phyloP scores from a whole-genome alignment of 495 filamentous ascomycete species.

The Chaetomidium leptoderma region DNA sequence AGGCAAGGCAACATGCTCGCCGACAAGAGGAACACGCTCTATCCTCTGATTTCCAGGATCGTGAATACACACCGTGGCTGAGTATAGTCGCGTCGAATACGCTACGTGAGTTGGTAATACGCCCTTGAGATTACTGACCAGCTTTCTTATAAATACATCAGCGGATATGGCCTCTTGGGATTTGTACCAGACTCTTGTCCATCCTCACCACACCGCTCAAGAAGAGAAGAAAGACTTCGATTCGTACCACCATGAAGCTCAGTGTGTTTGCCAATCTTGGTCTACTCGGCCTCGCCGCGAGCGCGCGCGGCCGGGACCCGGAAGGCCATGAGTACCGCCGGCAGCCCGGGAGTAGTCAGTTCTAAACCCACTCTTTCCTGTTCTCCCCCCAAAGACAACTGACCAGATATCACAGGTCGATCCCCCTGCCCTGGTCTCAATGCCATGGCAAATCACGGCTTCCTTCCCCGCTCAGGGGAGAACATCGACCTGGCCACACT shows the following conservation, averaged over 20 bases:
- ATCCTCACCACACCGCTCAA: background rate
- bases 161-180: no score
- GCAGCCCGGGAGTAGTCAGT: constrained; percentile 9
- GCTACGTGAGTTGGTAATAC: no score
- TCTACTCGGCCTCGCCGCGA: constrained; percentile 9
- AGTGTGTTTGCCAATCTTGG: constrained; percentile 1
- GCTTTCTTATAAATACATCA: no score
- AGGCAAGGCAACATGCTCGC: no score
- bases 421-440: constrained; percentile 52
- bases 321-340: constrained; percentile 18
- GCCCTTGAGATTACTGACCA: no score
- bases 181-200: background rate
- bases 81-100: no score
- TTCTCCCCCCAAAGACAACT: background rate
- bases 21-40: no score
- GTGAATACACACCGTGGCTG: no score
- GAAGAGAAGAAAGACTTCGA: no score
- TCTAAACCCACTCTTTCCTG: background rate
- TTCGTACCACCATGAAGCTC: constrained; percentile 7
- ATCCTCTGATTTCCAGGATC: no score
- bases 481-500: constrained; percentile 25
- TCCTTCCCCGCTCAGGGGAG: constrained; percentile 50
- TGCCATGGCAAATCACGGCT: constrained; percentile 53
- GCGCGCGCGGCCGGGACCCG: constrained; percentile 7
- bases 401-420: constrained; percentile 16